Base-by-base conservation (phyloP, 495 filamentous ascomycete species). In the Penicillium malachiteum region DNA sequence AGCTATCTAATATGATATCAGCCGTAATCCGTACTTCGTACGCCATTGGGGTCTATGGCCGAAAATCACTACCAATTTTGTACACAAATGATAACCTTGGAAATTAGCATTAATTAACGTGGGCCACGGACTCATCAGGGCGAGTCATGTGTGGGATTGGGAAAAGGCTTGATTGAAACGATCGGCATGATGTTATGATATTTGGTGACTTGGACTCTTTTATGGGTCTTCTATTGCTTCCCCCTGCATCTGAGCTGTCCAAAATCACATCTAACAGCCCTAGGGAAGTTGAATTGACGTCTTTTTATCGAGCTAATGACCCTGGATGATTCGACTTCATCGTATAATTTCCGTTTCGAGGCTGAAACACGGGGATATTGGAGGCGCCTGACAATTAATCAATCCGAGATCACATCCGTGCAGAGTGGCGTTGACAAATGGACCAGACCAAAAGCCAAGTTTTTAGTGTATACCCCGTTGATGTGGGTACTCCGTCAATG, bases 401-500 rank as follows among this genome's bases (percentile, higher is more conserved):
- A 47, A 57, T 57, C 52, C 51, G 44, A 58, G 54, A 61, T 57
- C 43, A 18, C 12, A 35, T 37, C 53, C 47, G 54, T 41, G 43
- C 51, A 54, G 32, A 45, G 41, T 30, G 42, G 38, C 30, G 31
- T 32, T 44, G n/a, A 30, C 51, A 39, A 53, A 50, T 63, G 33
- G 55, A 52, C 63, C 51, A 49, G 49, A 50, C 48, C 33, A 35
- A 32, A 65, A 67, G 64, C 62, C 64, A 67, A 67, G 62, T 65
- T 60, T 58, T 60, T 63, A 67, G 64, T 45, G 64, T 51, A 13
- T 10, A 35, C 46, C 41, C 26, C 13, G 49, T 47, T 61, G 48
- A 16, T 26, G 54, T 50, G 51, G 52, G 37, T 40, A 35, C 54
- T 58, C 35, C 63, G 54, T 47, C 33, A 26, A 8, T 7, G 1